Base-by-base conservation (phyloP, 2,329 filamentous ascomycete species). In the Scleromitrula shiraiana region DNA sequence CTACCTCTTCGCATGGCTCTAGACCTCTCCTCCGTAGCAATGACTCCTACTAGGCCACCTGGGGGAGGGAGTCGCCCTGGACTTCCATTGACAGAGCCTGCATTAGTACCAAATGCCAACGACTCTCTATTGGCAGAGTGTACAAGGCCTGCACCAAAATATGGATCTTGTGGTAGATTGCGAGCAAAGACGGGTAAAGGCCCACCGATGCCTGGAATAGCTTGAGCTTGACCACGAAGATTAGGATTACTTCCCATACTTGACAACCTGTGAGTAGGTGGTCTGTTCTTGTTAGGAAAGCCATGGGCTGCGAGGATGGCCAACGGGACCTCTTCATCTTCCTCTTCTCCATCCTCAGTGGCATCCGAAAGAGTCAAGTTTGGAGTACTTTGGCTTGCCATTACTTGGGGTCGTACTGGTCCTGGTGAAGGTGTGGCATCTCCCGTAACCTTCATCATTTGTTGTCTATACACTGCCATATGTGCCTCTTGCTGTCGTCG, bases 381-480 rank as follows among this genome's bases (percentile, higher is more conserved):
- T 1, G 83, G 80, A 4, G 78, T 77, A 63, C 82, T 86, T 59
- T 75, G 71, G 4, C 78, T 79, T 27, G 74, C 69, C 15, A 75
- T 71, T 41, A 70, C 69, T 47, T 12, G 78, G 74, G 80, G 77
- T 22, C 73, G 65, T 9, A 69, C 61, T 12, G 73, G 65, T 10
- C 67, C 36, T 22, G 33, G 56, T 35, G 70, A 67, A 9, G 73
- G 50, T 65, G 74, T 65, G 19, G 80, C 69, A 57, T 91, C 87
- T 40, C 89, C 89, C 1, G 88, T 94, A 24, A 93, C 85, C 68
- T 95, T 95, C 85, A 91, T 95, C 89, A 95, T 95, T 67, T 93
- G 86, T 65, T 95, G 89, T 50, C 89, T 80, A 65, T 95, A 95
- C 2, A 95, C 83, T 1, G 88, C 77, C 72, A 95, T 83, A 64